Conservation (phyloP, 768 basidiomycete species). For the Mycena crocata region DNA sequence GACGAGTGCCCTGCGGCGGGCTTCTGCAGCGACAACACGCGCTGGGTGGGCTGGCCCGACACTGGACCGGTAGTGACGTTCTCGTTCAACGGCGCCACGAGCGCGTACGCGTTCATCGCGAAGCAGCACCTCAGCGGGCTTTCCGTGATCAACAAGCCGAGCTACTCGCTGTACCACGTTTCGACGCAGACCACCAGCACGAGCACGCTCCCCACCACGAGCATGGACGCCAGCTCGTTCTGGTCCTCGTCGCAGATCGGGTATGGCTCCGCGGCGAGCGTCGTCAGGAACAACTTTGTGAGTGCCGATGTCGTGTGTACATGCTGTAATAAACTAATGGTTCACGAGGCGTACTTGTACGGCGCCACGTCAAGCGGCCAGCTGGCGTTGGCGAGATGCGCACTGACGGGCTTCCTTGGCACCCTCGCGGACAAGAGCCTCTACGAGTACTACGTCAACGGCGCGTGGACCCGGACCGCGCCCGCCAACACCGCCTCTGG, state of each 20-base stretch:
- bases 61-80: constrained; percentile 25
- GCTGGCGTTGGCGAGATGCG: constrained; percentile 17
- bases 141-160: neutral
- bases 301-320: neutral
- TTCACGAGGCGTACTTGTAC: constrained; percentile 18
- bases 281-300: constrained; percentile 19
- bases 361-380: constrained; percentile 18
- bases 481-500: constrained; percentile 4
- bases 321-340: neutral
- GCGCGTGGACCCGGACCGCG: constrained; percentile 22
- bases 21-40: constrained; percentile 20
- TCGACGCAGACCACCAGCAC: neutral
- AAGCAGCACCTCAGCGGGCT: constrained; percentile 25
- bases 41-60: constrained; percentile 33
- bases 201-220: constrained; percentile 6
- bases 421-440: constrained; percentile 11
- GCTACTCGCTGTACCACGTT: constrained; percentile 26
- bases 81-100: neutral
- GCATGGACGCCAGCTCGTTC: constrained; percentile 13
- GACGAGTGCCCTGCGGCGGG: constrained; percentile 27
- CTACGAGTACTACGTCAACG: constrained; percentile 33
- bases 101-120: constrained; percentile 25
- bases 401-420: constrained; percentile 23
- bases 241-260: constrained; percentile 26
- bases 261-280: constrained; percentile 27